Evolutionary conservation across 306 rosid species (phyloP).

Genomic region (Acmispon strigosus): DNA sequence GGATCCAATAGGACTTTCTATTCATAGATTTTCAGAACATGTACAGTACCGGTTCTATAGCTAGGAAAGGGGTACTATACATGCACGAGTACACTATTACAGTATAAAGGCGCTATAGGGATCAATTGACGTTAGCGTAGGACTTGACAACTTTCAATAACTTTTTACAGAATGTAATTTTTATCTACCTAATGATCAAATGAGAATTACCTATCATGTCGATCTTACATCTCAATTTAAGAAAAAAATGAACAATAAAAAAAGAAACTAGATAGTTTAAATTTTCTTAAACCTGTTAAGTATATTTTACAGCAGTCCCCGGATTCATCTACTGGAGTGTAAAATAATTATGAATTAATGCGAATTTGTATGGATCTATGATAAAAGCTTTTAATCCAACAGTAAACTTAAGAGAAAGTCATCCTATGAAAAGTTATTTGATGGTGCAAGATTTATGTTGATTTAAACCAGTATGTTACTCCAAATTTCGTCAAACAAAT

Average conservation of each 20-base stretch:
- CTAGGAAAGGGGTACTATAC: no score
- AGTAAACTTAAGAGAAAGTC: background rate
- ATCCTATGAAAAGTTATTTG: background rate
- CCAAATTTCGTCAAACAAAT: conserved; percentile 11
- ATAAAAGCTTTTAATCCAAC: background rate
- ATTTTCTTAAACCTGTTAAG: background rate
- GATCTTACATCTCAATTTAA: background rate
- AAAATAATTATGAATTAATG: background rate
- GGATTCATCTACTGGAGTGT: background rate
- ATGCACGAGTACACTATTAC: no score
- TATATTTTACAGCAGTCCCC: background rate
- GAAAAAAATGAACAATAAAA: background rate
- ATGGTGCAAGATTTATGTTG: background rate
- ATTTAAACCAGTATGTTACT: background rate
- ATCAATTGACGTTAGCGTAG: background rate
- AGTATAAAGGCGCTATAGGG: background rate
- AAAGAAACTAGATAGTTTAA: background rate
- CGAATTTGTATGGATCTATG: background rate
- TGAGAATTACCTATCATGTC: background rate
- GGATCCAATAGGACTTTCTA: background rate
- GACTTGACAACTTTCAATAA: background rate
- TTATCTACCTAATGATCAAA: background rate
- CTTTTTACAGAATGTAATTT: background rate
- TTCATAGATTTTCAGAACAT: background rate
- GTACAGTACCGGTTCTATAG: background rate